A percentile compares a stretch with the other conserved stretches of the same genome.
Conservation (phyloP, 1,139 yeast species). For the Candida gigantensis region DNA sequence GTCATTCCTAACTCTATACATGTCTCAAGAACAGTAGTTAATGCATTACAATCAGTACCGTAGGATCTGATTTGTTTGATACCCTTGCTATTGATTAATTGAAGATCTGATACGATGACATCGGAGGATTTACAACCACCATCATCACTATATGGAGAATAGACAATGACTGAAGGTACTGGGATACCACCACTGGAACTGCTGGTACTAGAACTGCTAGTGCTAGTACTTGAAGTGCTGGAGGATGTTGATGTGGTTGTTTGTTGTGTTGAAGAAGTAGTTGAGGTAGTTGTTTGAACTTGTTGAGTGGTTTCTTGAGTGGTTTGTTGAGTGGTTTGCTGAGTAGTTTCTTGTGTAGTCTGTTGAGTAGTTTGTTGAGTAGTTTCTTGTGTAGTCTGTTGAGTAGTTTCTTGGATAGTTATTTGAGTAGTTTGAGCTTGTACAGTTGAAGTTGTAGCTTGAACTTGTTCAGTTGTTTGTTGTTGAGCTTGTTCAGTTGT, state of each 20-base stretch:
- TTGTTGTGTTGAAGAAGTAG: conserved; percentile 11
- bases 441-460: conserved; percentile 11
- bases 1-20: conserved; percentile 62
- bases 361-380: conserved; percentile 2
- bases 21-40: conserved; percentile 64
- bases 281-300: conserved; percentile 8
- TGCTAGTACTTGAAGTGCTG: conserved; percentile 3
- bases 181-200: conserved; percentile 18
- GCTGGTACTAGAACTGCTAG: conserved; percentile 3
- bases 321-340: conserved; percentile 6
- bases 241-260: conserved; percentile 11
- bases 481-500: conserved; percentile 5
- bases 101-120: conserved; percentile 60
- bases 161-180: conserved; percentile 62
- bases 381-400: conserved; percentile 3
- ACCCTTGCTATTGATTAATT: conserved; percentile 58
- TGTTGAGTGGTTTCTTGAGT: conserved; percentile 6
- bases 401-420: conserved; percentile 6
- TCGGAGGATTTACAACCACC: conserved; percentile 63
- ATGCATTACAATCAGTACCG: conserved; percentile 81
- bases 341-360: conserved; percentile 14
- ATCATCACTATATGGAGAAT: conserved; percentile 77
- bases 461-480: conserved; percentile 5
- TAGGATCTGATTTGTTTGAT: conserved; percentile 70
- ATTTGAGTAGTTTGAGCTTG: conserved; percentile 11